Conservation (phyloP, 164 flowering plant species). For the Macadamia tetraphylla region DNA sequence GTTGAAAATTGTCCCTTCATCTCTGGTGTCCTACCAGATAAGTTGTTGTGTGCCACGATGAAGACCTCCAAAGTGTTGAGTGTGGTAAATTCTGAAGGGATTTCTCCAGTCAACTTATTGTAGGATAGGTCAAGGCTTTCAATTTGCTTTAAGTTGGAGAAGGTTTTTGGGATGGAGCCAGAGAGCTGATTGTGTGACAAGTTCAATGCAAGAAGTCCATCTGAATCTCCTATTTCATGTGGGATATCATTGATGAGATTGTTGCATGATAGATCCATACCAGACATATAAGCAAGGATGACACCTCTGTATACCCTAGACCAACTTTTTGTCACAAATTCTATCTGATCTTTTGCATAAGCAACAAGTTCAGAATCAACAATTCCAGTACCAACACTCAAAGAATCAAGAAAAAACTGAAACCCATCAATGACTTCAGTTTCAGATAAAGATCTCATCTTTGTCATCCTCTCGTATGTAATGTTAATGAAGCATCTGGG, state of each 20-base stretch:
- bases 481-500: conserved; percentile 4
- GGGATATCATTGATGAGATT: conserved; percentile 19
- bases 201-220: conserved; percentile 8
- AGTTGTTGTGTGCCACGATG: conserved; percentile 19
- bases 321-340: conserved; percentile 11
- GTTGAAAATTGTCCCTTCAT: conserved; percentile 15
- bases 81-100: conserved; percentile 15
- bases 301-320: conserved; percentile 6
- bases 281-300: conserved; percentile 5
- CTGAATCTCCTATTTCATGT: conserved; percentile 15
- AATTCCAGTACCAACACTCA: no score
- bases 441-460: not conserved
- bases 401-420: not conserved
- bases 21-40: conserved; percentile 11
- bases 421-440: not conserved
- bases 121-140: conserved; percentile 28
- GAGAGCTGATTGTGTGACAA: conserved; percentile 14
- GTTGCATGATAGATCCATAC: conserved; percentile 24
- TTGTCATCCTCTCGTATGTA: not conserved
- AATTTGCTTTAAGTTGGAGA: conserved; percentile 10
- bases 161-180: conserved; percentile 15
- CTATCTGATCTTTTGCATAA: conserved; percentile 3
- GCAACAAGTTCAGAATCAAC: no score
- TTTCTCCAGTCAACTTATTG: conserved; percentile 21
- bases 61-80: conserved; percentile 8